Evolutionary conservation across 306 rosid genomes (phyloP).

Genomic region (Rosa persica): DNA sequence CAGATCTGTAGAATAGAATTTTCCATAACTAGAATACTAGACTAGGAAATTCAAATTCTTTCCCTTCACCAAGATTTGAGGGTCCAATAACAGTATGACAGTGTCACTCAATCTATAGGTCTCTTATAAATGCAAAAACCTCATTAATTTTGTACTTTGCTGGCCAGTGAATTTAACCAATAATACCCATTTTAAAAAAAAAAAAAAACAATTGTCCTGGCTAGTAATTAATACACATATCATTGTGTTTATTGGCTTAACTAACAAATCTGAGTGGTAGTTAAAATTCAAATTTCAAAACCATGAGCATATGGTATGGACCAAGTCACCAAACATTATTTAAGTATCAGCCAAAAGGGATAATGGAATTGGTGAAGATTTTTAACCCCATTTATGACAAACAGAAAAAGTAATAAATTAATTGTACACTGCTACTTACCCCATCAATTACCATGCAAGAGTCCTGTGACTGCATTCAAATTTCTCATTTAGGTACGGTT

Average conservation of each 20-base stretch:
- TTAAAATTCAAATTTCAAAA: slow-evolving; percentile 14
- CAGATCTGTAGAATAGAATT: too few relatives aligned
- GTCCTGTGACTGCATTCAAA: slow-evolving; percentile 70
- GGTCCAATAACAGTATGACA: background rate
- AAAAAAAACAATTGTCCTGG: too few relatives aligned
- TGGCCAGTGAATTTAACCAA: background rate
- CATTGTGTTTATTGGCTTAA: too few relatives aligned
- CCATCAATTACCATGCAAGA: slow-evolving; percentile 41
- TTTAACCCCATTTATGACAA: slow-evolving; percentile 53
- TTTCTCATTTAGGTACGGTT: slow-evolving; percentile 25
- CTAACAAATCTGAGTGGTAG: background rate
- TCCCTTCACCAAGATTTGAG: background rate
- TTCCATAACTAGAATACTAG: background rate
- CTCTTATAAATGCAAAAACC: background rate
- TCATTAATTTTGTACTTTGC: background rate
- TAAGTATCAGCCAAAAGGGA: slow-evolving; percentile 32
- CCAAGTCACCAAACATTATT: slow-evolving; percentile 12
- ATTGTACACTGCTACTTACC: background rate
- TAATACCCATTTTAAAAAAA: background rate
- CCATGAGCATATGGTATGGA: background rate
- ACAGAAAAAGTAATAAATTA: slow-evolving; percentile 25
- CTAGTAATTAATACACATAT: background rate
- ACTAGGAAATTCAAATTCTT: background rate
- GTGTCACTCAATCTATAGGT: background rate
- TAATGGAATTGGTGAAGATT: slow-evolving; percentile 39